These are phyloP conservation scores for Abelmoschus esculentus DNA, from an alignment of 345 rosid genomes.

Conservation along the genomic window DNA sequence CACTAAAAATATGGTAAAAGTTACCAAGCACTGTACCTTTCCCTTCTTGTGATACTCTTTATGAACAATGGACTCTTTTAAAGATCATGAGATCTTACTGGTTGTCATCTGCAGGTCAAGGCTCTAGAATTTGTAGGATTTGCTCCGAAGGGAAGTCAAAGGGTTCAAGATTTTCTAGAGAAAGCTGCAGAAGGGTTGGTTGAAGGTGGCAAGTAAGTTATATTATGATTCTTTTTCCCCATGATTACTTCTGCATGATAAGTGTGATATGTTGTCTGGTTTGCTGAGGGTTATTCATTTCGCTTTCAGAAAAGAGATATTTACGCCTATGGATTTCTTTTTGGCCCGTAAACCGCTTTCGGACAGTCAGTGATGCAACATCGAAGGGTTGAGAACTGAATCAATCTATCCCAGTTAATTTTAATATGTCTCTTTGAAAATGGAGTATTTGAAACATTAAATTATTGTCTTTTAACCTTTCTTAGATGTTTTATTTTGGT, in stretches of 20 bases:
- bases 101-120: conserved; percentile 49
- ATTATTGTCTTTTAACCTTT: no score
- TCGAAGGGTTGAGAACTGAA: not conserved
- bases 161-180: conserved; percentile 83
- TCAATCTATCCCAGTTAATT: not conserved
- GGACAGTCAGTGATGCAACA: conserved; percentile 15
- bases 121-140: conserved; percentile 66
- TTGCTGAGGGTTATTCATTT: not conserved
- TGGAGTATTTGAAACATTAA: no score
- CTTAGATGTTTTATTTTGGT: no score
- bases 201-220: conserved; percentile 82
- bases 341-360: conserved; percentile 67
- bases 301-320: conserved; percentile 73
- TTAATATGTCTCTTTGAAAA: not conserved
- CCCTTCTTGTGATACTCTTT: not conserved
- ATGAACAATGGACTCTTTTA: not conserved
- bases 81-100: not conserved
- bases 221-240: not conserved
- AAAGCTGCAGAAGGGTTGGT: conserved; percentile 91
- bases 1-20: conserved; percentile 33
- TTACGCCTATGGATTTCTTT: conserved; percentile 96
- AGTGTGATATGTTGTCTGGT: no score
- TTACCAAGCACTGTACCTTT: not conserved
- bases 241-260: not conserved
- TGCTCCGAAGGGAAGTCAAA: conserved; percentile 94